Evolutionary conservation across 306 rosid genomes (phyloP), one percentile per base, ranked within the genome.

Genomic region (Carpinus fangiana): DNA sequence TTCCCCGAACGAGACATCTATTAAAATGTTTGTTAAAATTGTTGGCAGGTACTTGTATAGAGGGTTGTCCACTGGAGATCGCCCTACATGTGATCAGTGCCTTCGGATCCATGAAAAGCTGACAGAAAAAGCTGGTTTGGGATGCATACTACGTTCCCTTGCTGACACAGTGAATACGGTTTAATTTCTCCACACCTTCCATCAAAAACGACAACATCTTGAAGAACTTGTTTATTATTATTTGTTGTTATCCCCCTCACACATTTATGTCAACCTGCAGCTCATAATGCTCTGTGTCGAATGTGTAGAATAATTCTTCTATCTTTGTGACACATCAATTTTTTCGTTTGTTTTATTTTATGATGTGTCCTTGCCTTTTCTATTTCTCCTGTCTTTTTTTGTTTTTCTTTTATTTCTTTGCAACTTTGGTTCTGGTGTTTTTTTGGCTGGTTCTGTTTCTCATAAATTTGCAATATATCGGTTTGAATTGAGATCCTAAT

Each of bases 21-120:
- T 31, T 31, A 31, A 31, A 2, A 31, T 31, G 34, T 31, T 31
- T 31, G 34, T 31, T 31, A 31, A 31, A 31, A 31, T 31, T 67
- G 13, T 31, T 79, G 4, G 41, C 73, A 95, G 99, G 92, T 95
- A 95, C 87, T 83, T 95, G 84, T 95, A 93, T 36, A 89, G 95
- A 90, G 99, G 99, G 59, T 88, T 95, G 88, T 88, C 99, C 36
- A 95, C 97, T 0, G 97, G 99, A 48, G 99, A 95, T 86, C 93
- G 99, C 50, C 97, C 99, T 7, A 93, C 98, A 3, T 95, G 99
- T 10, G 99, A 95, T 26, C 97, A 91, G 72, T 93, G 97, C 78
- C 98, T 95, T 52, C 78, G 93, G 80, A 90, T 95, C 86, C 98
- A 92, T 74, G 98, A 95, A 81, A 95, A 93, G 62, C 73, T 95